Conservation (phyloP, 768 basidiomycete species). For the Suillus variegatus region DNA sequence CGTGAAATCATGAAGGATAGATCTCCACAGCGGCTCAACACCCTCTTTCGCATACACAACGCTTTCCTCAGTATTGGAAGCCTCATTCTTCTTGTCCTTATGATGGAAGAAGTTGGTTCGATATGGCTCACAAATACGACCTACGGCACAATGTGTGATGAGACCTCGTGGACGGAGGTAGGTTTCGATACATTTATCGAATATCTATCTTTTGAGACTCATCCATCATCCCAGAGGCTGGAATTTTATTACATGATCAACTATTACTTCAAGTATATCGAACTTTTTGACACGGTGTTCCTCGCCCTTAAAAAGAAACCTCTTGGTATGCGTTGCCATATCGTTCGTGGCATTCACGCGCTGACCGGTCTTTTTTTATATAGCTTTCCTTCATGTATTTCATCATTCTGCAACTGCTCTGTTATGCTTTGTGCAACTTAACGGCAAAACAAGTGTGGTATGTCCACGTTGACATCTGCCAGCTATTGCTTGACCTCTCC, state of each 20-base stretch:
- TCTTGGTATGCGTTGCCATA: constrained; percentile 58
- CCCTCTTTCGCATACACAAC: constrained; percentile 90
- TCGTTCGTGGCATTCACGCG: constrained; percentile 2
- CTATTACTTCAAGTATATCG: constrained; percentile 98
- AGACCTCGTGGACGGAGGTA: constrained; percentile 84
- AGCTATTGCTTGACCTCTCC: constrained; percentile 11
- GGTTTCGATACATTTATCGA: constrained; percentile 32
- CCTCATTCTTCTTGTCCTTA: constrained; percentile 79
- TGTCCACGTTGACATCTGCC: constrained; percentile 31
- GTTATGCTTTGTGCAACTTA: constrained; percentile 91
- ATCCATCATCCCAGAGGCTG: constrained; percentile 56
- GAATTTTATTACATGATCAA: constrained; percentile 99
- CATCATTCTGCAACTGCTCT: constrained; percentile 98
- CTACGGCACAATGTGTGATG: constrained; percentile 77
- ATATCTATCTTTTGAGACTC: constrained; percentile 4
- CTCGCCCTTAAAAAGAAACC: constrained; percentile 98
- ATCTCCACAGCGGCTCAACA: constrained; percentile 72
- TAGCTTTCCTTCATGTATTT: constrained; percentile 97
- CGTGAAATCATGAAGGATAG: constrained; percentile 82
- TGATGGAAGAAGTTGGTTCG: constrained; percentile 90
- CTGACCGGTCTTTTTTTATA: constrained; percentile 9
- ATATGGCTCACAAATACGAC: constrained; percentile 70
- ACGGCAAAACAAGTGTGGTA: constrained; percentile 93
- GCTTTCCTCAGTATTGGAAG: constrained; percentile 84
- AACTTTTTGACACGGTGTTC: constrained; percentile 96